Evolutionary conservation across 345 rosid genomes (phyloP), one percentile per base, ranked within the genome.

Genomic region (Gossypium raimondii): DNA sequence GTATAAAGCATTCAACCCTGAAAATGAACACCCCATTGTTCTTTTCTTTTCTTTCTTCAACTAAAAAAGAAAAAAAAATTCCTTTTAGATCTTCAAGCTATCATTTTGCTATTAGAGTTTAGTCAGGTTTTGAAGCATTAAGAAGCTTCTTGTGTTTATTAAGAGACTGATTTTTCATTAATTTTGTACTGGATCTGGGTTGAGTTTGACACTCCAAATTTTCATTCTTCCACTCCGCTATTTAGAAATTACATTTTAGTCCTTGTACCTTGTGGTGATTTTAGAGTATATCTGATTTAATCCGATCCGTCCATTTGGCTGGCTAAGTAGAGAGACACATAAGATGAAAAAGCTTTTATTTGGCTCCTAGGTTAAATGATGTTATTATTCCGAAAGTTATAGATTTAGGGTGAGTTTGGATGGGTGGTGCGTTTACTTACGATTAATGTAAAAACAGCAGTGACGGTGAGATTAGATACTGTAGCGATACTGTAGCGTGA

Each of bases 1-100:
- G 93, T 95, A 95, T 4, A 95, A 82, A 55, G 98, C 88, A 76
- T 93, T 91, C 84, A 95, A 81, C 68, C 99, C 99, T 7, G 99
- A 95, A 80, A 95, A 90, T 69, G 93, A 71, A 83, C 99, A 96
- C 12, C 99, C 97, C 98, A 90, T 89, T 73, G 13, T 79, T 76
- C 18, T 9, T 25, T 10, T 41, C 50, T 51, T 34, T 38, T 43
- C 12, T 52, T 9, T 9, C 25, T 52, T 52, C 61, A 17, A 51
- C 47, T 52, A n/a, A 12, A 67, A 9, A 24, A 13, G 2, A 13
- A 51, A 64, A 41, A n/a, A 57, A 14, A 6, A 4, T 0, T 17
- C 16, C 1, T 10, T 29, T 18, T 48, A 73, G 82, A 75, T 82
- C 79, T 82, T 85, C 84, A 86, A 79, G 69, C 84, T 75, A 74